Evolutionary conservation across 2,329 filamentous ascomycete genomes (phyloP), one percentile per base, ranked within the genome.

Genomic region (Sporothrix sp.): DNA sequence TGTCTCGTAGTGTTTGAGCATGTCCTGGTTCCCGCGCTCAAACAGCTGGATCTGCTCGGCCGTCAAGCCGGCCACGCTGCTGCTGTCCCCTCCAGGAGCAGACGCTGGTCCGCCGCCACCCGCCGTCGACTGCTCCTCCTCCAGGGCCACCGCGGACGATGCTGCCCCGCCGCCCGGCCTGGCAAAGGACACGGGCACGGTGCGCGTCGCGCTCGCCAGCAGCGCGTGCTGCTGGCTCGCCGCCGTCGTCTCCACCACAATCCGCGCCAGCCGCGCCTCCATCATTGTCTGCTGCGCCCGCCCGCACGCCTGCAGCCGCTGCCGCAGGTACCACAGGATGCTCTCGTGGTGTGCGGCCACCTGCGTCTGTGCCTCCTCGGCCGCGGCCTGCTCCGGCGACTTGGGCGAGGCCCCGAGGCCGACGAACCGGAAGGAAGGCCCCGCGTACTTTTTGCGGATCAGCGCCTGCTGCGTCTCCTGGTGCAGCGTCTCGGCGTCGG

Each of bases 1-100:
- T 68, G 85, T 88, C 66, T 96, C 88, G 66, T 94, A 95, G 67
- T 95, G 87, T 66, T 85, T 86, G 59, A 97, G 75, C 82, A 98
- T 89, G 56, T 87, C 83, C 66, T 89, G 83, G 63, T 97, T 96
- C 63, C 94, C 90, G 67, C 88, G 79, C 59, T 91, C 90, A 69
- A 98, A 97, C 63, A 95, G 78, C 65, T 96, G 91, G 48, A 93
- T 71, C 66, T 97, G 91, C 63, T 96, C 89, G 20, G 82, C 75
- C 16, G 85, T 87, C 54, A 96, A 71, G 55, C 82, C 78, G 37
- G 79, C 46, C 54, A 55, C 9, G 21, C 16, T 57, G 57, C 46
- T 60, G 39, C 28, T n/a, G 6, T 8, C 14, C 38, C 45, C 20
- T 16, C 28, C 11, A 13, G 32, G n/a, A 21, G 25, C 7, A 11